Percentiles rank a stretch among this genome's conserved stretches.
Conservation (phyloP, 163 green algal species). For the Trebouxia gelatinosa region DNA sequence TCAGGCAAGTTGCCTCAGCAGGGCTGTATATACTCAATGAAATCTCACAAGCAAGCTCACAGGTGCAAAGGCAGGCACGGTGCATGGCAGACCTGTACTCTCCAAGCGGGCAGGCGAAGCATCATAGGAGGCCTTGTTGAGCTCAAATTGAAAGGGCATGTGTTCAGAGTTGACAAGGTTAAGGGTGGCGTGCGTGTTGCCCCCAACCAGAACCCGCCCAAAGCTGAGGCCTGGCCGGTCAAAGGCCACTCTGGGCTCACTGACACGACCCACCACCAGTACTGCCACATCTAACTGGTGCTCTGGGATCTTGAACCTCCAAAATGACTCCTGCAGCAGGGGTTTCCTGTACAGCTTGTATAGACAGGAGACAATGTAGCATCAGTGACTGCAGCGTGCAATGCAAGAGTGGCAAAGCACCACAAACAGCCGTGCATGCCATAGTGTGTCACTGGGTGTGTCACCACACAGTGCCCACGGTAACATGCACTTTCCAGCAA, state of each 20-base stretch:
- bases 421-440: not conserved
- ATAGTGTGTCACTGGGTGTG: not conserved
- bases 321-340: slow-evolving; percentile 77
- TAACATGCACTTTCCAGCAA: not conserved
- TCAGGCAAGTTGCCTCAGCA: no score
- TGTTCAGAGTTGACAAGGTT: slow-evolving; percentile 71
- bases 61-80: no score
- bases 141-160: slow-evolving; percentile 71
- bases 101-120: slow-evolving; percentile 52
- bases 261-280: slow-evolving; percentile 67
- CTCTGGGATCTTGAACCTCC: slow-evolving; percentile 74
- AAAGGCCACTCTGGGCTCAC: slow-evolving; percentile 67
- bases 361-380: no score
- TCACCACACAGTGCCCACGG: not conserved
- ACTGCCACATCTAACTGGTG: slow-evolving; percentile 72
- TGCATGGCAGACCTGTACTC: slow-evolving; percentile 35
- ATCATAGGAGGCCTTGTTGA: slow-evolving; percentile 74
- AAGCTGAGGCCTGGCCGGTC: slow-evolving; percentile 74
- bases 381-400: not conserved
- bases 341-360: no score
- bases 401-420: not conserved
- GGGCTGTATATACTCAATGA: no score
- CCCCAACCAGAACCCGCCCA: slow-evolving; percentile 57
- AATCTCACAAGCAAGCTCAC: no score
- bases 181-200: slow-evolving; percentile 44